Evolutionary conservation across 2,329 filamentous ascomycete species (phyloP).

Genomic region (Arthrobotrys megalospora): DNA sequence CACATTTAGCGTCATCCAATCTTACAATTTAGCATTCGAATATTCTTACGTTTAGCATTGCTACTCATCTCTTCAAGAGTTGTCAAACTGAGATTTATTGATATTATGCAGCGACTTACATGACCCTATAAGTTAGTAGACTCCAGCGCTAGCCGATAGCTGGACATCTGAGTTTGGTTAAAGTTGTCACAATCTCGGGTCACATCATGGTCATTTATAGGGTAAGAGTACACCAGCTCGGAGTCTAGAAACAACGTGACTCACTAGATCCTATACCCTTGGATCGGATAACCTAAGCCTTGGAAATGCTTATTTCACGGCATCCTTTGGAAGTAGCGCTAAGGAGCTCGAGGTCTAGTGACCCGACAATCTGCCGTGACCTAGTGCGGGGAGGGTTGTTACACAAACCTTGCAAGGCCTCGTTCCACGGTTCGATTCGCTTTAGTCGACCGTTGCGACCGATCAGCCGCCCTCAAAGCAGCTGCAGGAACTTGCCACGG

Average conservation of each 20-base stretch:
- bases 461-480: constrained; percentile 9
- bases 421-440: constrained; percentile 3
- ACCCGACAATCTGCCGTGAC: not conserved
- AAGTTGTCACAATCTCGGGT: not conserved
- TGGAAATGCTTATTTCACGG: not conserved
- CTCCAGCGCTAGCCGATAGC: too few species aligned
- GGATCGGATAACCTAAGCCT: too few species aligned
- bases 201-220: not conserved
- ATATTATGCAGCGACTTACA: too few species aligned
- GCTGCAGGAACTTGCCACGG: constrained; percentile 25
- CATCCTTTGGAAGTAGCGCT: not conserved
- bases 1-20: too few species aligned
- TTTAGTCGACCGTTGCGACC: not conserved
- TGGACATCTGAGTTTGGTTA: too few species aligned
- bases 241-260: not conserved
- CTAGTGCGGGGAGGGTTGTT: constrained; percentile 7
- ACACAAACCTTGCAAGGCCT: constrained; percentile 8
- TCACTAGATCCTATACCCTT: too few species aligned
- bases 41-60: too few species aligned
- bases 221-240: not conserved
- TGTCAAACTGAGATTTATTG: too few species aligned
- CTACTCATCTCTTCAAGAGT: too few species aligned
- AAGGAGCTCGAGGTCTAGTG: not conserved
- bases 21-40: too few species aligned
- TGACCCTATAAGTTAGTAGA: too few species aligned